Evolutionary conservation across 176 grass and related monocot species (phyloP).

Genomic region (Pontederia paniculata): DNA sequence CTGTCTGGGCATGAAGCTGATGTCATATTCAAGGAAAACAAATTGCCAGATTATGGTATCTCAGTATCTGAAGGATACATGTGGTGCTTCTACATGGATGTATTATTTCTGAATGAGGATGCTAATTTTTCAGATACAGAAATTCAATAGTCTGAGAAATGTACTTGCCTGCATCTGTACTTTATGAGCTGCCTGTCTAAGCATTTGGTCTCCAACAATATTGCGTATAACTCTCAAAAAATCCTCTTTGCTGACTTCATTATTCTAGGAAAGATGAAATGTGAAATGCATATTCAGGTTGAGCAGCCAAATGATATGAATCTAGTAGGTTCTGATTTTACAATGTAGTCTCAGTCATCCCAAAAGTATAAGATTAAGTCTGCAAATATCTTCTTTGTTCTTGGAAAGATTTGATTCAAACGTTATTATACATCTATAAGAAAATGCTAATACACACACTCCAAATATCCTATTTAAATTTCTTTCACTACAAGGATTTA

Average conservation of each 20-base stretch:
- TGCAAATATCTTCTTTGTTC: too few relatives aligned
- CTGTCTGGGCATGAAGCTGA: conserved; percentile 35
- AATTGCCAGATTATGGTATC: background rate
- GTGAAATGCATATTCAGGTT: conserved; percentile 7
- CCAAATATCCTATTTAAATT: too few relatives aligned
- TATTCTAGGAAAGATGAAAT: conserved; percentile 52
- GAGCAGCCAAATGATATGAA: background rate
- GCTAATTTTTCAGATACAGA: background rate
- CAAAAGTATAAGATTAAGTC: too few relatives aligned
- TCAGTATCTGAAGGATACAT: background rate
- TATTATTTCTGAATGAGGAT: background rate
- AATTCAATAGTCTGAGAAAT: background rate
- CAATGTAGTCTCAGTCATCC: too few relatives aligned
- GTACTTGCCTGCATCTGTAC: conserved; percentile 74
- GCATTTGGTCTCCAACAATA: conserved; percentile 97
- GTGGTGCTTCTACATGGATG: background rate
- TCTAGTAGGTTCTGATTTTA: background rate
- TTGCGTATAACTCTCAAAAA: conserved; percentile 83
- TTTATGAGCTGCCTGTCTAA: conserved; percentile 73
- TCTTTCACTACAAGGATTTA: too few relatives aligned
- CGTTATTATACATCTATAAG: too few relatives aligned
- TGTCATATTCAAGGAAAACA: conserved; percentile 25
- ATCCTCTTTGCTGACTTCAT: conserved; percentile 89
- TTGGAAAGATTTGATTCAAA: too few relatives aligned
- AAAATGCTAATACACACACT: too few relatives aligned